Evolutionary conservation across 257 asterid species (phyloP).

Genomic region (Dorcoceras hygrometricum): DNA sequence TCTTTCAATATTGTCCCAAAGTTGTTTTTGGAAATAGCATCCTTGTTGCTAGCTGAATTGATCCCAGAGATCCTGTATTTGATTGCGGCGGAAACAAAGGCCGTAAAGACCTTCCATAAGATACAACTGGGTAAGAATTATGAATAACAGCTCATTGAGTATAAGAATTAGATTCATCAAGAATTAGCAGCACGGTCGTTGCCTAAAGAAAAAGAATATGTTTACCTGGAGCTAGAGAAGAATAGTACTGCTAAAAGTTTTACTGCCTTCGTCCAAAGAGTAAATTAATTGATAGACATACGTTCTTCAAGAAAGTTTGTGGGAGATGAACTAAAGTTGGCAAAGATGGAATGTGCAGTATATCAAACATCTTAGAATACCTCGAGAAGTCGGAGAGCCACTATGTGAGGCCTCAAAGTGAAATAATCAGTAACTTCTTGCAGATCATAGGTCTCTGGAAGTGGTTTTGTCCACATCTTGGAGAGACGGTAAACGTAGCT

Average conservation of each 20-base stretch:
- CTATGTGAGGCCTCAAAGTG: constrained; percentile 84
- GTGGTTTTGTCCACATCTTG: constrained; percentile 86
- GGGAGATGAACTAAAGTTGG: not conserved
- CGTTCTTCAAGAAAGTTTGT: not conserved
- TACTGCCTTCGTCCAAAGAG: no score
- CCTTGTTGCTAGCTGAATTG: constrained; percentile 41
- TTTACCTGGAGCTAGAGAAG: constrained; percentile 8
- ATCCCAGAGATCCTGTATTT: constrained; percentile 60
- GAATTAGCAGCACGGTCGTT: not conserved
- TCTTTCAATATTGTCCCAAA: constrained; percentile 79
- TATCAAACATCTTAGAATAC: constrained; percentile 34
- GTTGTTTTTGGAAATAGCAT: constrained; percentile 45
- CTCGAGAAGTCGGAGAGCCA: constrained; percentile 82
- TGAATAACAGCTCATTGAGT: constrained; percentile 15
- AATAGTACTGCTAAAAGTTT: no score
- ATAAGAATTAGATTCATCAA: not conserved
- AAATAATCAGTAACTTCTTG: constrained; percentile 67
- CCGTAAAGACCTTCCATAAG: constrained; percentile 70
- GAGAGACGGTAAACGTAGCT: constrained; percentile 61
- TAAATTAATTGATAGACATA: not conserved
- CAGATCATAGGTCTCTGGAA: constrained; percentile 81
- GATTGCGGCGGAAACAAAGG: constrained; percentile 76
- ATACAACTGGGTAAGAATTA: constrained; percentile 34
- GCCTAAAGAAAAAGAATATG: not conserved
- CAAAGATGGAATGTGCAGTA: constrained; percentile 8